A percentile compares a stretch with the other conserved stretches of the same genome.
Conservation (phyloP, 1,139 yeast species). For the Nadsonia starkeyi-henricii region DNA sequence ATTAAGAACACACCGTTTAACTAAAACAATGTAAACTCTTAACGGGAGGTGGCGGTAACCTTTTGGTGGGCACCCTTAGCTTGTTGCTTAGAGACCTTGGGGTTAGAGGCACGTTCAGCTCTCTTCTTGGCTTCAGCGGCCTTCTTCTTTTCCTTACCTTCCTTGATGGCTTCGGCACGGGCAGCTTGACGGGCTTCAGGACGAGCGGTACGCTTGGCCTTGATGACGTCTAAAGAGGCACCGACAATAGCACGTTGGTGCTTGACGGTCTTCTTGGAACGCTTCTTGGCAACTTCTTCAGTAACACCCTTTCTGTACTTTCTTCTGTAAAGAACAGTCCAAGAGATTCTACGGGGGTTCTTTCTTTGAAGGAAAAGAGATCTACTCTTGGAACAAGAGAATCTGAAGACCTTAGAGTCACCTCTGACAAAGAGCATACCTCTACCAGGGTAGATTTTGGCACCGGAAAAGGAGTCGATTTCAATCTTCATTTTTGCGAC, state of each 20-base stretch:
- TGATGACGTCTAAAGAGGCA: constrained; percentile 95
- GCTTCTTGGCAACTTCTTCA: constrained; percentile 96
- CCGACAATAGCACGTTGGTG: constrained; percentile 98
- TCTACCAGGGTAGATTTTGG: constrained; percentile 99
- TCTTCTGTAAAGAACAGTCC: constrained; percentile 99
- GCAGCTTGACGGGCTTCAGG: constrained; percentile 98
- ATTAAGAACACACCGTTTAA: not conserved
- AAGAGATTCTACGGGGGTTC: constrained; percentile 99
- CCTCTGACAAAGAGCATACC: constrained; percentile 99
- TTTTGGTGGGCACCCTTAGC: constrained; percentile 32
- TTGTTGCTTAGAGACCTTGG: constrained; percentile 37
- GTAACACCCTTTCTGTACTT: constrained; percentile 99
- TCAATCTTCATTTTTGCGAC: constrained; percentile 78
- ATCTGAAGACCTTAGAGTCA: constrained; percentile 98
- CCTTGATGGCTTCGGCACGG: constrained; percentile 81
- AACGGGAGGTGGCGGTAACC: constrained; percentile 94
- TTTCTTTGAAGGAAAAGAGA: constrained; percentile 98
- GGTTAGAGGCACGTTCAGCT: constrained; percentile 80
- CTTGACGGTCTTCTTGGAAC: constrained; percentile 95
- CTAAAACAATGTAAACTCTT: constrained; percentile 21
- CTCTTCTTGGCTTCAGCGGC: constrained; percentile 87
- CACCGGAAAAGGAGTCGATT: constrained; percentile 98
- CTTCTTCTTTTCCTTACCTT: constrained; percentile 94
- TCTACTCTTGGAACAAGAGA: constrained; percentile 95
- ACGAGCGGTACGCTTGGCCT: constrained; percentile 92